Conservation (phyloP, 352 stramenopile species). For the Pythium inflatum region DNA sequence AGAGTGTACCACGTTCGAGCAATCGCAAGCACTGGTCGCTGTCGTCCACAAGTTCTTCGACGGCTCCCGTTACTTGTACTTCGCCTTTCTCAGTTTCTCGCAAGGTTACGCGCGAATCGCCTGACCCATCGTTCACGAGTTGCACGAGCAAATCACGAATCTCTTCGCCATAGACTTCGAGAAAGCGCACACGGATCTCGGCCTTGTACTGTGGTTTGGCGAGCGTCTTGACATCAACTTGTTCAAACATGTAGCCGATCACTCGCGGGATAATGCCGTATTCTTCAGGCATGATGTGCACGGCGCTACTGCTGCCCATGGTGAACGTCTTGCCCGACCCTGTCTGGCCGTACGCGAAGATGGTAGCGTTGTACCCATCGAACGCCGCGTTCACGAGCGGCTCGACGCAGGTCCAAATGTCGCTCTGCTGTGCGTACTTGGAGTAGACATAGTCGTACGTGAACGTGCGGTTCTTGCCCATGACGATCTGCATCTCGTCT, state of each 20-base stretch:
- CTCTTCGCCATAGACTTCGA: constrained; percentile 93
- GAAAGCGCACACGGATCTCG: constrained; percentile 84
- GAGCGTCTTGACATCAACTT: constrained; percentile 63
- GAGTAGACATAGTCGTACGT: constrained; percentile 92
- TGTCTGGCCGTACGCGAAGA: constrained; percentile 90
- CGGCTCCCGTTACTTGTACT: constrained; percentile 82
- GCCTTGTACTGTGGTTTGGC: constrained; percentile 67
- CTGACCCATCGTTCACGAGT: constrained; percentile 55
- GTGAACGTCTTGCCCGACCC: constrained; percentile 89
- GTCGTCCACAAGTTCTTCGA: constrained; percentile 67
- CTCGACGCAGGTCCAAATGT: constrained; percentile 86
- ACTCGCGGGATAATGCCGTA: constrained; percentile 89
- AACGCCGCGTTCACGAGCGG: constrained; percentile 82
- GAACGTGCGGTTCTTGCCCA: constrained; percentile 88
- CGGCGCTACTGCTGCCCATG: constrained; percentile 86
- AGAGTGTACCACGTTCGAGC: constrained; percentile 83
- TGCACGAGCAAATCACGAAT: constrained; percentile 89
- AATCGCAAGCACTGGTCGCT: constrained; percentile 81
- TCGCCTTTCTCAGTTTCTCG: constrained; percentile 82
- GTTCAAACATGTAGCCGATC: constrained; percentile 84
- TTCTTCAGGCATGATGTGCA: constrained; percentile 79
- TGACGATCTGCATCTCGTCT: constrained; percentile 83
- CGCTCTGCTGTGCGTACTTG: constrained; percentile 82
- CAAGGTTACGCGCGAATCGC: constrained; percentile 77
- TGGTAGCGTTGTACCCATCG: constrained; percentile 90